Conservation (phyloP, 345 rosid species). For the Raphanus raphanistrum region DNA sequence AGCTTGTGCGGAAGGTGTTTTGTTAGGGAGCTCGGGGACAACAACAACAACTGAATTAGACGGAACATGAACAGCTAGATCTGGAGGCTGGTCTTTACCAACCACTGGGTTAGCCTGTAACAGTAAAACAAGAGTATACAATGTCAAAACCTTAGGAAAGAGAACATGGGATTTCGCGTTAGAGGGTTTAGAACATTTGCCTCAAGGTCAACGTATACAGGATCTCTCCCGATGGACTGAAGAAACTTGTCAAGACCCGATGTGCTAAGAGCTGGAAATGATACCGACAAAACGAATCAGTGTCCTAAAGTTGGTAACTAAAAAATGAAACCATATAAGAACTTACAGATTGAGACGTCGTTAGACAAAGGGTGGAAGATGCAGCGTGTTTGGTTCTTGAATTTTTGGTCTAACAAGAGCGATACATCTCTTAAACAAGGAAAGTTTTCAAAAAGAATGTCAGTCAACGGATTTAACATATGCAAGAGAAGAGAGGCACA, state of each 20-base stretch:
- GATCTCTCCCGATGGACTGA: slow-evolving; percentile 62
- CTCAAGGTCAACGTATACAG: slow-evolving; percentile 76
- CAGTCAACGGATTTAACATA: not conserved
- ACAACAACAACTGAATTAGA: slow-evolving; percentile 43
- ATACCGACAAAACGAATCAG: not conserved
- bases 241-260: slow-evolving; percentile 75
- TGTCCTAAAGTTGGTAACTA: not conserved
- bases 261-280: slow-evolving; percentile 58
- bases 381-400: slow-evolving; percentile 60
- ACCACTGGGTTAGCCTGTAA: slow-evolving; percentile 70
- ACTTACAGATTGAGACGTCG: slow-evolving; percentile 77
- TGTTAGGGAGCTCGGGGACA: slow-evolving; percentile 53
- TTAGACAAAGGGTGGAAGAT: slow-evolving; percentile 90
- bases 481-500: not conserved
- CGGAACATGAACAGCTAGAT: slow-evolving; percentile 77
- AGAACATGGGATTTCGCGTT: slow-evolving; percentile 5
- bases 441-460: slow-evolving; percentile 1
- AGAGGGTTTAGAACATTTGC: slow-evolving; percentile 39
- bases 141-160: not conserved
- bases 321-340: not conserved
- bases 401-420: slow-evolving; percentile 73
- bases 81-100: slow-evolving; percentile 95
- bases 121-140: slow-evolving; percentile 11
- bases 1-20: slow-evolving; percentile 36
- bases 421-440: slow-evolving; percentile 60